phyloP scores from a whole-genome alignment of 371 early-diverging fungal species.

The Apophysomyces variabilis region DNA sequence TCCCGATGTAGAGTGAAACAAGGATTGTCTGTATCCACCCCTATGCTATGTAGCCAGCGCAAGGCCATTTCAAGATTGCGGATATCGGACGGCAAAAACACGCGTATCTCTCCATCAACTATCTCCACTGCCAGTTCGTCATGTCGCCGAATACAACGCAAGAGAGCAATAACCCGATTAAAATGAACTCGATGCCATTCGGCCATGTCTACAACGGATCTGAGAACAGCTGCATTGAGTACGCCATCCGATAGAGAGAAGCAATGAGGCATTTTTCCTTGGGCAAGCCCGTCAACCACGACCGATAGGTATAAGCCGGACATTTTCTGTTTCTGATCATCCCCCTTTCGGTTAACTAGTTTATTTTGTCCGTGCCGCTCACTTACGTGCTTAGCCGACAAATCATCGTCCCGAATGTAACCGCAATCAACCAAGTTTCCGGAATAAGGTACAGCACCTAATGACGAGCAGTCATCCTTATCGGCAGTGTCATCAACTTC shows the following conservation, averaged over 20 bases:
- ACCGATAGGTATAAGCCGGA: constrained; percentile 17
- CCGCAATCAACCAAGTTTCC: constrained; percentile 9
- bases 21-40: constrained; percentile 21
- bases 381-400: constrained; percentile 1
- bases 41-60: constrained; percentile 20
- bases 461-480: background rate
- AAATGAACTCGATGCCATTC: constrained; percentile 16
- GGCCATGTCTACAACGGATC: constrained; percentile 12
- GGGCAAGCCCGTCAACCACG: constrained; percentile 9
- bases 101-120: background rate
- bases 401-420: constrained; percentile 24
- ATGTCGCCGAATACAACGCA: constrained; percentile 12
- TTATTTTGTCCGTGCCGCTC: constrained; percentile 13
- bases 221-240: constrained; percentile 17
- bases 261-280: constrained; percentile 4
- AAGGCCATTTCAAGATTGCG: constrained; percentile 12
- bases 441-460: background rate
- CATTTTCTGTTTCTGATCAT: background rate
- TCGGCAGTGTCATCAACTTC: background rate
- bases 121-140: constrained; percentile 10
- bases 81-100: constrained; percentile 10
- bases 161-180: constrained; percentile 15
- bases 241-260: background rate
- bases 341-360: background rate
- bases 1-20: constrained; percentile 18